These are phyloP conservation scores for Uronychia setigera DNA, from an alignment of 73 alveolate genomes.

Conservation along the genomic window DNA sequence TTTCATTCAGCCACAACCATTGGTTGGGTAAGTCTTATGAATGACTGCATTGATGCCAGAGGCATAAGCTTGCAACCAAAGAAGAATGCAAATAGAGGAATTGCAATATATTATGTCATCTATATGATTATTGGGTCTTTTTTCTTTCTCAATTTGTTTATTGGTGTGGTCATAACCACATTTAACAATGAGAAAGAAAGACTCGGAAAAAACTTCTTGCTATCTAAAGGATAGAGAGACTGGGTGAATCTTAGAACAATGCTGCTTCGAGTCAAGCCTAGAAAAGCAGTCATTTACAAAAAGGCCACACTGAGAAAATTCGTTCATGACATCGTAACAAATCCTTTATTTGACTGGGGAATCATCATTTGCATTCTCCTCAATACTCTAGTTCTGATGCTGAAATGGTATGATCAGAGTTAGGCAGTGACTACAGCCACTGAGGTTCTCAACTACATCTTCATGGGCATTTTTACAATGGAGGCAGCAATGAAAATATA, in stretches of 20 bases:
- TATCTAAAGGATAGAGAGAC: slow-evolving; percentile 1
- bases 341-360: slow-evolving; percentile 11
- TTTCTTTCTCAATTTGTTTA: slow-evolving; percentile 46
- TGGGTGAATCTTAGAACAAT: slow-evolving; percentile 16
- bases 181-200: slow-evolving; percentile 29
- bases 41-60: slow-evolving; percentile 32
- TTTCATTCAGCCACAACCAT: slow-evolving; percentile 51
- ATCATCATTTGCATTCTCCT: slow-evolving; percentile 17
- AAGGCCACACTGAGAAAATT: background rate
- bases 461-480: slow-evolving; percentile 78
- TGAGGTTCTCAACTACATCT: slow-evolving; percentile 67
- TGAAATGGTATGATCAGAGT: slow-evolving; percentile 25
- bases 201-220: no score
- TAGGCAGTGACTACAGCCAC: slow-evolving; percentile 23
- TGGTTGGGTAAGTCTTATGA: slow-evolving; percentile 45
- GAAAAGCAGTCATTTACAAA: background rate
- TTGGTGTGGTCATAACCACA: slow-evolving; percentile 38
- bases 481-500: slow-evolving; percentile 82
- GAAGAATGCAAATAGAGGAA: background rate
- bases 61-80: slow-evolving; percentile 34
- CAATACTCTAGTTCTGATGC: slow-evolving; percentile 30
- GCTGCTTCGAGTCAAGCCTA: slow-evolving; percentile 13
- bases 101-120: slow-evolving; percentile 14
- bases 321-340: slow-evolving; percentile 8
- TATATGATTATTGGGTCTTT: slow-evolving; percentile 39